Percentiles rank a stretch among this genome's conserved stretches.
Evolutionary conservation across 805 yeast species (phyloP).

Genomic region (Ogataea neopini): DNA sequence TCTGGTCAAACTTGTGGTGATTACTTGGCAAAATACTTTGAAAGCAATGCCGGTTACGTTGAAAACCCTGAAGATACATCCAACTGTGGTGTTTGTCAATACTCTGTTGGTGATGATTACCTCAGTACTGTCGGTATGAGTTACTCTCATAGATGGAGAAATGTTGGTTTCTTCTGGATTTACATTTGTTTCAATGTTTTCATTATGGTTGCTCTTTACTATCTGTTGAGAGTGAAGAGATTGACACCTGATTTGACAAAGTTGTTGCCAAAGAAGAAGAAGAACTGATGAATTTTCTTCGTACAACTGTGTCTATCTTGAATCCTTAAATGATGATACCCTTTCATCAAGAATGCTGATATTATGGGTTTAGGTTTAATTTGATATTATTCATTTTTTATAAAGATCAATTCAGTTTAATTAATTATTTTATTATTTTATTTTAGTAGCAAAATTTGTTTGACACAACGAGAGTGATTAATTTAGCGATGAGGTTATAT

Average conservation of each 20-base stretch:
- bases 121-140: slow-evolving; percentile 43
- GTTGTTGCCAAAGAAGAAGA: slow-evolving; percentile 4
- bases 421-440: too few relatives aligned
- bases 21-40: slow-evolving; percentile 45
- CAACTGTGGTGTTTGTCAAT: slow-evolving; percentile 52
- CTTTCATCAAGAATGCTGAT: not conserved
- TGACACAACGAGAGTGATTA: too few relatives aligned
- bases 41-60: slow-evolving; percentile 54
- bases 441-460: too few relatives aligned
- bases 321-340: too few relatives aligned
- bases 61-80: slow-evolving; percentile 49
- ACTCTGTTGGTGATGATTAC: slow-evolving; percentile 47
- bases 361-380: not conserved
- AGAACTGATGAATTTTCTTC: not conserved
- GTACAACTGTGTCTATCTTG: too few relatives aligned
- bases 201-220: slow-evolving; percentile 40
- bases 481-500: too few relatives aligned
- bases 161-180: slow-evolving; percentile 61
- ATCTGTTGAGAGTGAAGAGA: slow-evolving; percentile 35
- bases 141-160: slow-evolving; percentile 60
- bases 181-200: slow-evolving; percentile 53
- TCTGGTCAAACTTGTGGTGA: slow-evolving; percentile 63
- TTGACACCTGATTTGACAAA: slow-evolving; percentile 2
- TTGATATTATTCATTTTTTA: too few relatives aligned
- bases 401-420: too few relatives aligned